These are phyloP conservation scores for Cladosporium velox DNA, from an alignment of 2,329 filamentous ascomycete genomes.

Conservation along the genomic window DNA sequence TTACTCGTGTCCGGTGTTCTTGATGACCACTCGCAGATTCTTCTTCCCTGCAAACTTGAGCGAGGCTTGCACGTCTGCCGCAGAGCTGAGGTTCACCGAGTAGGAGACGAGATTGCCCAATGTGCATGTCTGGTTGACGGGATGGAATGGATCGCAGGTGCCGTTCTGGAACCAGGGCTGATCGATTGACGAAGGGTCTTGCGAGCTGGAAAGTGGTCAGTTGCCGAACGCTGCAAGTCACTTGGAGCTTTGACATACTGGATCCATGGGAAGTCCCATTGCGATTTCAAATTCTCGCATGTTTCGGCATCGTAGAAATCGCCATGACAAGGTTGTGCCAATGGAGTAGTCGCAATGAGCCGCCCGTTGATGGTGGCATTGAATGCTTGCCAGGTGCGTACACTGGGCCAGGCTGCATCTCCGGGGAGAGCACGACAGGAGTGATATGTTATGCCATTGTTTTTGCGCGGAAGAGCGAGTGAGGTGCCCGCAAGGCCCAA, in stretches of 20 bases:
- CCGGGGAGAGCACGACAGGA: conserved; percentile 53
- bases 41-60: conserved; percentile 47
- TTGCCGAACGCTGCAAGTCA: not conserved
- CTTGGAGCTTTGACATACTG: not conserved
- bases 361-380: conserved; percentile 55
- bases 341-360: conserved; percentile 55
- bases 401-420: conserved; percentile 56
- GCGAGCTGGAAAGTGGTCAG: conserved; percentile 25
- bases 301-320: not conserved
- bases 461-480: not conserved
- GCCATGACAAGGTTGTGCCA: conserved; percentile 57
- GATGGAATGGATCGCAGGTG: conserved; percentile 46
- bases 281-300: not conserved
- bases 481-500: not conserved
- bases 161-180: conserved; percentile 41
- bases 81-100: conserved; percentile 32
- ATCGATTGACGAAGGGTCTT: conserved; percentile 42
- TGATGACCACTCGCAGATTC: conserved; percentile 53
- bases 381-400: conserved; percentile 50
- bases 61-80: conserved; percentile 28
- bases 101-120: conserved; percentile 47
- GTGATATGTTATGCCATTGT: not conserved
- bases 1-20: conserved; percentile 45
- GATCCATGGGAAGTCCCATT: not conserved
- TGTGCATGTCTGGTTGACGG: conserved; percentile 39